Conservation (phyloP, 2,329 filamentous ascomycete genomes). For the Saccharata proteae region DNA sequence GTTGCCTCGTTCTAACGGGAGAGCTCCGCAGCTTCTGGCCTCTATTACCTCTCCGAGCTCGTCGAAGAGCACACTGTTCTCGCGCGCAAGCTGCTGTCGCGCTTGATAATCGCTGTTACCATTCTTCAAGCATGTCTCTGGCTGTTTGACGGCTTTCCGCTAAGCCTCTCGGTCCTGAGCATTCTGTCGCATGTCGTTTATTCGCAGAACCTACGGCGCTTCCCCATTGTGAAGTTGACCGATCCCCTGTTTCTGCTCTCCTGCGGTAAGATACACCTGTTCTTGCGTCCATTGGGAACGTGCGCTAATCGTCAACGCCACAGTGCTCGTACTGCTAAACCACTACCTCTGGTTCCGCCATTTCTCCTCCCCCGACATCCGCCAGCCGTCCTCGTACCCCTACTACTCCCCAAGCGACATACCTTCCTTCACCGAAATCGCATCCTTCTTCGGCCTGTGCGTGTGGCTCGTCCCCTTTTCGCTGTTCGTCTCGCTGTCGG, state of each 20-base stretch:
- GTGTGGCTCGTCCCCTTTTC: constrained; percentile 96
- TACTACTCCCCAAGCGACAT: constrained; percentile 45
- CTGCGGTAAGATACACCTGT: constrained; percentile 47
- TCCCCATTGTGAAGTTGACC: constrained; percentile 68
- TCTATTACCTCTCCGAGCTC: constrained; percentile 96
- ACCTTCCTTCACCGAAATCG: constrained; percentile 85
- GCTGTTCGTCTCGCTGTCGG: constrained; percentile 85
- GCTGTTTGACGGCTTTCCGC: constrained; percentile 75
- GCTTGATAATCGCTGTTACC: constrained; percentile 75
- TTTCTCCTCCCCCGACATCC: constrained; percentile 52
- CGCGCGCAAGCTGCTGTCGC: constrained; percentile 73
- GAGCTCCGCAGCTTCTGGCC: constrained; percentile 69
- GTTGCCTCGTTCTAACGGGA: no score
- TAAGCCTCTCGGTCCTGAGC: constrained; percentile 60
- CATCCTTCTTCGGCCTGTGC: constrained; percentile 89
- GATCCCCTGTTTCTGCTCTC: constrained; percentile 80
- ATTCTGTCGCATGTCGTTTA: constrained; percentile 77
- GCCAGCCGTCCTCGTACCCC: constrained; percentile 43
- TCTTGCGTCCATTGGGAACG: not conserved
- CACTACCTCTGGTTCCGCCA: constrained; percentile 95
- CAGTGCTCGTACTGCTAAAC: constrained; percentile 72
- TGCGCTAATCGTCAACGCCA: not conserved
- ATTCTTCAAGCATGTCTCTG: constrained; percentile 61
- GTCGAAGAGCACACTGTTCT: constrained; percentile 96
- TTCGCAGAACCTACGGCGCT: constrained; percentile 68